Evolutionary conservation across 208 protist genomes (phyloP).

Genomic region (Acanthamoeba sp.): DNA sequence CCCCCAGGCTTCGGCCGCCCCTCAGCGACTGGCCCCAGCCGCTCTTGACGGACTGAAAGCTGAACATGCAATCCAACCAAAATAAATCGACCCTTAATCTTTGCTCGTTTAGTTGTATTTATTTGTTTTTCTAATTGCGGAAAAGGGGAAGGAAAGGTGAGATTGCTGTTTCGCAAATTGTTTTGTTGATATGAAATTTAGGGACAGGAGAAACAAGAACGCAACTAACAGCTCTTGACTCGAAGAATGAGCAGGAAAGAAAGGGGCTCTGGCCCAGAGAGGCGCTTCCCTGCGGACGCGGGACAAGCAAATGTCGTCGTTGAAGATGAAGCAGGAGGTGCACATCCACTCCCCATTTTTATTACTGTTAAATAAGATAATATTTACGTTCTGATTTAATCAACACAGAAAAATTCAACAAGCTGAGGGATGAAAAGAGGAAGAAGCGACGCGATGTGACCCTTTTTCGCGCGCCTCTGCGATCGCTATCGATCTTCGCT

Average conservation of each 20-base stretch:
- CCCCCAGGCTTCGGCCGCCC: neutral
- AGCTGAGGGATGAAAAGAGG: neutral
- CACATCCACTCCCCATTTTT: too few relatives aligned
- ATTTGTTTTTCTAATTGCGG: neutral
- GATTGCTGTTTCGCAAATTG: neutral
- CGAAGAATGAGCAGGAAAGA: too few relatives aligned
- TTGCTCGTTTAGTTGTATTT: neutral
- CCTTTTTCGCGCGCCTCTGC: neutral
- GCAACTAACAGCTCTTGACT: too few relatives aligned
- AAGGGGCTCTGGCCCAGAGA: too few relatives aligned
- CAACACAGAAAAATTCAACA: neutral
- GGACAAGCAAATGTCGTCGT: too few relatives aligned
- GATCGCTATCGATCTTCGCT: neutral
- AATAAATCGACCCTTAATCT: neutral
- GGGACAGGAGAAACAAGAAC: too few relatives aligned
- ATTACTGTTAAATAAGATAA: too few relatives aligned
- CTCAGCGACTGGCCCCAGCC: constrained; percentile 17
- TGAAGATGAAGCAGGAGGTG: too few relatives aligned
- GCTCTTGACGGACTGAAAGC: constrained; percentile 41
- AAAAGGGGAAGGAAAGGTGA: neutral
- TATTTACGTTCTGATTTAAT: too few relatives aligned
- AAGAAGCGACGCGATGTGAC: constrained; percentile 7
- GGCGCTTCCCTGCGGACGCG: too few relatives aligned
- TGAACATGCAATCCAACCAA: constrained; percentile 13
- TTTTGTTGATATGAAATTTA: neutral